Base-by-base conservation (phyloP, 2,329 filamentous ascomycete genomes). In the Penicillium brevicompactum region DNA sequence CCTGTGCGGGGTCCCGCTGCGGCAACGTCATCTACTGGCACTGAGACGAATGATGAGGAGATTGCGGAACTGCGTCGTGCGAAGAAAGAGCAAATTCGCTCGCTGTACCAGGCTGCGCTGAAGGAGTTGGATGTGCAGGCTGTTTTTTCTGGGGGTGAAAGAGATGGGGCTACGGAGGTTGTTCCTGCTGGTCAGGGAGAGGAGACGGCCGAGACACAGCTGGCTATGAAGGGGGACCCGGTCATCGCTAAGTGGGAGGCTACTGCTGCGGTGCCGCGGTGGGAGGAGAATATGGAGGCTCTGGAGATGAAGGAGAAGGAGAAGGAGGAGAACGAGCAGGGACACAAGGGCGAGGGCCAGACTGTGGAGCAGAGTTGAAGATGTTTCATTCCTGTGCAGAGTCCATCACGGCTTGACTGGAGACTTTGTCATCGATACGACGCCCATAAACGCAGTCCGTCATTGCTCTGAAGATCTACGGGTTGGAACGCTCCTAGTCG, bases 61-160 rank as follows among this genome's bases (percentile, higher is more conserved):
- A 27, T 22, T 10, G 43, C 45, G 8, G 54, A 58, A 21, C 31
- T 59, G 24, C 67, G 84, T 1, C 67, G 67, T 1, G 74, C 79
- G 37, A 69, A 72, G 45, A 59, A 75, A 49, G 71, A 73, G 51
- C 61, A 59, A 46, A 38, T 73, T 2, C 60, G 68, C 9, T 67
- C 70, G 34, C 58, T 77, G 11, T 74, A 74, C 46, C 65, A 68
- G 11, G 58, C 65, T 5, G 89, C 88, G 2, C 75, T 78, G 13
- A 72, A 72, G 38, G 88, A 90, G 47, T 73, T 94, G 49, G 78
- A 78, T 40, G 81, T 87, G 13, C 78, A 82, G 65, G 78, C 75
- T 43, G 76, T 95, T 27, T 90, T 93, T 71, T 83, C 80, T 16
- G 68, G 65, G 2, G 32, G 65, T 14, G 62, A 56, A 14, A 82